These are phyloP conservation scores for Eucalyptus erythrocorys DNA, from an alignment of 345 rosid species.

Conservation along the genomic window DNA sequence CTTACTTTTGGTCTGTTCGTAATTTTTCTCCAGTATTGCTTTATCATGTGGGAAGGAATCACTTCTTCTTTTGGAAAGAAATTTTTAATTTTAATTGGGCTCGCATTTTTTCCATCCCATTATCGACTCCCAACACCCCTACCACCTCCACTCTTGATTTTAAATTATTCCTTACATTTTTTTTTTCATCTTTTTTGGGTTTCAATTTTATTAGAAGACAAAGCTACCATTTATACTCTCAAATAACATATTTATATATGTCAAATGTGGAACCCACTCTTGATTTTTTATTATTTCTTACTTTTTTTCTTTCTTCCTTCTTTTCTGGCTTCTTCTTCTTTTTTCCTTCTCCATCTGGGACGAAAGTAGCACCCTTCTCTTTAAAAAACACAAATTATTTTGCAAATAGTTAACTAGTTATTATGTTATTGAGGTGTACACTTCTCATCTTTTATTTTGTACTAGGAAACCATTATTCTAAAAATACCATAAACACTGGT, in stretches of 20 bases:
- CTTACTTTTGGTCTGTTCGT: background rate
- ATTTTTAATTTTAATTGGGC: background rate
- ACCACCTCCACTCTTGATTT: background rate
- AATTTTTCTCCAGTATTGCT: background rate
- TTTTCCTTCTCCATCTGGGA: background rate
- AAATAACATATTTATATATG: background rate
- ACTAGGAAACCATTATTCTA: background rate
- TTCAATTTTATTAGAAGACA: background rate
- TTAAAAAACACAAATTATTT: no score
- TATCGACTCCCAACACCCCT: rapidly evolving
- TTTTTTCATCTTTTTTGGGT: background rate
- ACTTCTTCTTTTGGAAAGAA: background rate
- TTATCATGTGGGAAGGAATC: background rate
- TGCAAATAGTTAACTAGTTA: background rate
- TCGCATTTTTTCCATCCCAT: background rate
- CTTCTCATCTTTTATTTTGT: background rate
- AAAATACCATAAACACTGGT: background rate
- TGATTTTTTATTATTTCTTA: background rate
- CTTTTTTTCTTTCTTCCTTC: background rate
- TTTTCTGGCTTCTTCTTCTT: background rate
- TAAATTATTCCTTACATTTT: background rate
- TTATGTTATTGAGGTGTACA: background rate
- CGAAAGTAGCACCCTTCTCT: rapidly evolving
- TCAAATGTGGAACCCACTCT: background rate
- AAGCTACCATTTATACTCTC: background rate